These are phyloP conservation scores for Penicillium lividum DNA, from an alignment of 495 filamentous ascomycete species.

Conservation along the genomic window DNA sequence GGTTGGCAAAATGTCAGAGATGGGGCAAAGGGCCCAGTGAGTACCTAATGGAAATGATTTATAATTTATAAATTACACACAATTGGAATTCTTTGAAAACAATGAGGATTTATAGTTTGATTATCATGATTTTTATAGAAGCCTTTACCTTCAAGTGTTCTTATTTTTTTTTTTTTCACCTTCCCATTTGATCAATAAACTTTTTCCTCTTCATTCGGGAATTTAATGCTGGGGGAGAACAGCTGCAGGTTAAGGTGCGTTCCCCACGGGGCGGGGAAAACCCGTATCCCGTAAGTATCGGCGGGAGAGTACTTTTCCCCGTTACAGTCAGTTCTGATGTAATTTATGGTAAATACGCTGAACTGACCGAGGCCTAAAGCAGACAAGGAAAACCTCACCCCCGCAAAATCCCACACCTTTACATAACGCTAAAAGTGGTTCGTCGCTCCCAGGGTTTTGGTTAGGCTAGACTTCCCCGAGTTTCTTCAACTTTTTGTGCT, in stretches of 20 bases:
- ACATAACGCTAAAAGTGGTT: not conserved
- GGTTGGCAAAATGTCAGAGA: conserved; percentile 24
- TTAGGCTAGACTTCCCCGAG: not conserved
- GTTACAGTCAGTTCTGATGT: not conserved
- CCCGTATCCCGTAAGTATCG: not conserved
- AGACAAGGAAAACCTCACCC: conserved; percentile 4
- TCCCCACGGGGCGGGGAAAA: conserved; percentile 7
- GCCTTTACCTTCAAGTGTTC: not conserved
- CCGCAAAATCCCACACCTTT: conserved; percentile 6
- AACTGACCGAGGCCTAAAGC: not conserved
- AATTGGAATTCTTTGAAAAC: not conserved
- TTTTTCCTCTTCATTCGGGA: not conserved
- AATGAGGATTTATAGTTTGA: not conserved
- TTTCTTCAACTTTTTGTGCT: not conserved
- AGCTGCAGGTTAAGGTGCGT: not conserved
- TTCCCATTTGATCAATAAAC: not conserved
- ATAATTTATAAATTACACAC: not conserved
- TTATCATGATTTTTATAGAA: not conserved
- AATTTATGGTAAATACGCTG: not conserved
- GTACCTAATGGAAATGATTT: conserved; percentile 5
- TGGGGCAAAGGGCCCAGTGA: not conserved
- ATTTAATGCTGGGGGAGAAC: not conserved
- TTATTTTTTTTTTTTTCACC: not conserved
- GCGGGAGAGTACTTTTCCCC: conserved; percentile 1
- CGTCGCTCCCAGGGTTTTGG: not conserved